Conservation (phyloP, 345 rosid species). For the Eucalyptus polyanthemos region DNA sequence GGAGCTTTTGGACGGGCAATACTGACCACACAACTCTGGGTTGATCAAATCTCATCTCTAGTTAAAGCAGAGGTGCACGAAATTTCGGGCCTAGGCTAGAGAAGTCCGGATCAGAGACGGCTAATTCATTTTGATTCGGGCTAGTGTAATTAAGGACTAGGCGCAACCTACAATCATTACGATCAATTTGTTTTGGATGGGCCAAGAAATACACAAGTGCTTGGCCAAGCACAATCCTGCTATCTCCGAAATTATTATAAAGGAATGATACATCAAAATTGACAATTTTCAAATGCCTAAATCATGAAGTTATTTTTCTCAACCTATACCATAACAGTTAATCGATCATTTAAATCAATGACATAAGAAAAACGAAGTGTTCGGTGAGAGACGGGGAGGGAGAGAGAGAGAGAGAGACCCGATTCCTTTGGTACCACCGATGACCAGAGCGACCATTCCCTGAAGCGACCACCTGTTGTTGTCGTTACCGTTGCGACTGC, state of each 20-base stretch:
- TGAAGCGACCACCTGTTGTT: background rate
- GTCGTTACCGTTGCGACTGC: background rate
- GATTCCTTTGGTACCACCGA: slow-evolving; percentile 22
- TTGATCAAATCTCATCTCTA: background rate
- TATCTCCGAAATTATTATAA: background rate
- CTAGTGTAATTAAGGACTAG: background rate
- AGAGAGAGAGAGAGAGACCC: slow-evolving; percentile 4
- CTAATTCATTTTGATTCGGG: background rate
- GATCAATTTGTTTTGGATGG: background rate
- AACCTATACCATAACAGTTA: background rate
- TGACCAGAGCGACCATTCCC: slow-evolving; percentile 34
- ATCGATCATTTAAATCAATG: background rate
- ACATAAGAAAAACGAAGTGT: background rate
- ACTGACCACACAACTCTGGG: background rate
- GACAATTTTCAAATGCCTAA: background rate
- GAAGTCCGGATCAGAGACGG: background rate
- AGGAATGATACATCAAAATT: background rate
- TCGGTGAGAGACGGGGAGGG: background rate
- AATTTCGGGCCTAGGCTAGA: background rate
- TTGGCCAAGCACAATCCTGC: background rate
- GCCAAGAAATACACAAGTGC: background rate
- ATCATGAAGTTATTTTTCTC: background rate
- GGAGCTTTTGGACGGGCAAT: background rate
- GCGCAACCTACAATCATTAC: background rate
- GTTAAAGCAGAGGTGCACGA: background rate